Percentiles rank a stretch among this genome's conserved stretches.
Conservation (phyloP, 2,329 filamentous ascomycete genomes). For the Fusarium sarcochroum region DNA sequence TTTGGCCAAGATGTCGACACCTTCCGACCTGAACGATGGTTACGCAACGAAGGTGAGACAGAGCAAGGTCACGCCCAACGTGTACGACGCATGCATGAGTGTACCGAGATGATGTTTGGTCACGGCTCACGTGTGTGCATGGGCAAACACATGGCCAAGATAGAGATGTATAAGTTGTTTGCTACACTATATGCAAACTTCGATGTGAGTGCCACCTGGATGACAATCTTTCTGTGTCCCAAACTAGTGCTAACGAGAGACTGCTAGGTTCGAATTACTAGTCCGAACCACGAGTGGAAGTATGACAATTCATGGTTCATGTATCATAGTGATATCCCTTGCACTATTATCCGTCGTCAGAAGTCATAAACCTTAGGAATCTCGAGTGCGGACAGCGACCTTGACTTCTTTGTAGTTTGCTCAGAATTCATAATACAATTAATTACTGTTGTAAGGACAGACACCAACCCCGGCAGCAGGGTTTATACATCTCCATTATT, state of each 20-base stretch:
- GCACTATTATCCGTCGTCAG: conserved; percentile 19
- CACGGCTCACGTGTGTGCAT: conserved; percentile 37
- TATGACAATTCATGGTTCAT: conserved; percentile 43
- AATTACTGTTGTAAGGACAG: too few species aligned
- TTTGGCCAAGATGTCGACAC: conserved; percentile 30
- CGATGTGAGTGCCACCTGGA: conserved; percentile 15
- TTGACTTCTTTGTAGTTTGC: too few species aligned
- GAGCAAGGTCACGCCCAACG: conserved; percentile 17
- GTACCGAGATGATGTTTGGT: conserved; percentile 37
- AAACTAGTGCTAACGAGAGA: background rate
- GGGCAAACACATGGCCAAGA: conserved; percentile 38
- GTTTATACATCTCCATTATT: too few species aligned
- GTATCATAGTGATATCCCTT: conserved; percentile 41
- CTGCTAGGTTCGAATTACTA: conserved; percentile 16
- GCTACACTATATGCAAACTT: conserved; percentile 35
- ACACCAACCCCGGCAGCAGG: too few species aligned
- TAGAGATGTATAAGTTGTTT: conserved; percentile 41
- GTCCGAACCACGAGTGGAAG: conserved; percentile 21
- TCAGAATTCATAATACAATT: too few species aligned
- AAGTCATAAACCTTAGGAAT: background rate
- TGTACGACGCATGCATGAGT: conserved; percentile 31
- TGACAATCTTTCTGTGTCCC: rapidly evolving
- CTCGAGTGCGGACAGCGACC: background rate
- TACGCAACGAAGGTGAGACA: conserved; percentile 10
- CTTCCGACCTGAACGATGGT: conserved; percentile 35